Evolutionary conservation across 306 rosid species (phyloP).

Genomic region (Prosopis cineraria): DNA sequence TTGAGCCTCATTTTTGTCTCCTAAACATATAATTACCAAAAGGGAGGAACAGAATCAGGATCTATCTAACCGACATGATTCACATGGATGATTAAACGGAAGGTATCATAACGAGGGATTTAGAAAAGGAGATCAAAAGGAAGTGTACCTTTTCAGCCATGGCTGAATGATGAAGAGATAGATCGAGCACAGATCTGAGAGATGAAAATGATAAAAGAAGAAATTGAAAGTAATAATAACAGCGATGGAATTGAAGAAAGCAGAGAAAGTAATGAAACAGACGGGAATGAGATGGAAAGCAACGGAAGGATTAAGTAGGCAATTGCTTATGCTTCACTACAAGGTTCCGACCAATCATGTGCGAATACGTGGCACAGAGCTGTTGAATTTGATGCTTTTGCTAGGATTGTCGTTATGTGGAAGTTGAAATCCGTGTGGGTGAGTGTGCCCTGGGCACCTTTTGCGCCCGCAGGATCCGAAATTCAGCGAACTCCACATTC

Average conservation of each 20-base stretch:
- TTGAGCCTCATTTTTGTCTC: constrained; percentile 59
- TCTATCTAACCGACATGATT: constrained; percentile 1
- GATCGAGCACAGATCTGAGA: constrained; percentile 23
- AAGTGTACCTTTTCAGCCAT: constrained; percentile 44
- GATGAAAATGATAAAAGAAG: not conserved
- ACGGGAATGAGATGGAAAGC: not conserved
- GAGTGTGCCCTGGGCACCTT: not conserved
- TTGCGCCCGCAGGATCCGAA: constrained; percentile 9
- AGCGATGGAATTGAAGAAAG: not conserved
- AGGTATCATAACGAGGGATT: not conserved
- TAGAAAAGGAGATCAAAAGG: not conserved
- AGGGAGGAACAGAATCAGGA: not conserved
- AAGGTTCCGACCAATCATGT: constrained; percentile 7
- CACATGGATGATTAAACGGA: not conserved
- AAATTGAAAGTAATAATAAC: not conserved
- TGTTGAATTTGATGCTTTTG: not conserved
- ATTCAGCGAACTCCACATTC: not conserved
- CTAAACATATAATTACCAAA: constrained; percentile 26
- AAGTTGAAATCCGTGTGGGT: constrained; percentile 1
- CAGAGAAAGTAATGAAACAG: not conserved
- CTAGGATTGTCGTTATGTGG: not conserved
- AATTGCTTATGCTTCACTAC: not conserved
- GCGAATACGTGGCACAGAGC: constrained; percentile 22
- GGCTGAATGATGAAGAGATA: constrained; percentile 9
- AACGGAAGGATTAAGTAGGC: constrained; percentile 4